A percentile compares a stretch with the other conserved stretches of the same genome.
Conservation (phyloP, 768 basidiomycete genomes). For the Termitomyces sp. region DNA sequence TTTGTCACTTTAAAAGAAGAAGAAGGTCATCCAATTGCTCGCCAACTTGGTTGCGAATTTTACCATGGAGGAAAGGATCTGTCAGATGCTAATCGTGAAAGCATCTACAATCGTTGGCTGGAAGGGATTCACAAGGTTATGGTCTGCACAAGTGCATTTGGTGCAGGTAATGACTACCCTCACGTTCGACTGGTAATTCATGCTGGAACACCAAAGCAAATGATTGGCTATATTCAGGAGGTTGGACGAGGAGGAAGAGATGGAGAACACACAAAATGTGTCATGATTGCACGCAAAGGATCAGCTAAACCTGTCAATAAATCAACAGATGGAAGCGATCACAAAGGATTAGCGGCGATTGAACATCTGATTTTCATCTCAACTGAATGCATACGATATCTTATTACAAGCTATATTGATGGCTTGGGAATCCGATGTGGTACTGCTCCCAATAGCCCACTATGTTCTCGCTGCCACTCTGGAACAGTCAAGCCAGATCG, state of each 20-base stretch:
- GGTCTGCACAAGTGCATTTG: conserved; percentile 1
- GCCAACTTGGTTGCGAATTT: not conserved
- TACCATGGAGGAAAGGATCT: not conserved
- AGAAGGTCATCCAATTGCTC: not conserved
- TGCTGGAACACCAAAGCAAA: not conserved
- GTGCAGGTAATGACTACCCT: not conserved
- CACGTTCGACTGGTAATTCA: not conserved
- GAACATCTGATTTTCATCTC: not conserved
- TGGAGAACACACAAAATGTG: not conserved
- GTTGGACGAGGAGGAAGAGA: not conserved
- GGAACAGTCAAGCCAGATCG: too few species aligned
- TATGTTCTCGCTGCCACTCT: too few species aligned
- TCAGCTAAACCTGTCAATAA: not conserved
- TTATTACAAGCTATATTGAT: not conserved
- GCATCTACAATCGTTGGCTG: not conserved
- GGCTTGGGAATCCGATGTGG: not conserved
- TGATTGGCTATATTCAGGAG: not conserved
- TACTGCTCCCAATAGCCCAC: too few species aligned
- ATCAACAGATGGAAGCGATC: not conserved
- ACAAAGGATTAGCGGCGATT: not conserved
- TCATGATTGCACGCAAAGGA: not conserved
- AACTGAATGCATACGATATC: not conserved
- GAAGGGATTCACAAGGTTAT: not conserved
- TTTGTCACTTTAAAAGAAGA: not conserved
- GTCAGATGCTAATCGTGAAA: not conserved